Percentiles rank a stretch among this genome's conserved stretches.
Evolutionary conservation across 768 basidiomycete species (phyloP).

Genomic region (Boletellus ananiceps): DNA sequence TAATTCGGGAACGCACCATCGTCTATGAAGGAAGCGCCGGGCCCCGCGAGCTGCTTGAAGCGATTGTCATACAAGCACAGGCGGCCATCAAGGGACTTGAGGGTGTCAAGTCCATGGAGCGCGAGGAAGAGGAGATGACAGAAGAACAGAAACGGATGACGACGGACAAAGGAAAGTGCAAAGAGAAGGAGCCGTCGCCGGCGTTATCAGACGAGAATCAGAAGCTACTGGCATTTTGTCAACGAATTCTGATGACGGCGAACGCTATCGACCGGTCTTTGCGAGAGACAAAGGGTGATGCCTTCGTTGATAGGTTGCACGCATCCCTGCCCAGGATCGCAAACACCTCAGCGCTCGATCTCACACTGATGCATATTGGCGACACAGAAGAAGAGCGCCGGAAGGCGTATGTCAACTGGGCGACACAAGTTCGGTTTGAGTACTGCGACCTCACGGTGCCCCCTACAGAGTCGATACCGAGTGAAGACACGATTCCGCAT

Average conservation of each 20-base stretch:
- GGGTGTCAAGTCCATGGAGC: slow-evolving; percentile 49
- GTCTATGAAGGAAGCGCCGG: slow-evolving; percentile 88
- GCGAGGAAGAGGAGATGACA: slow-evolving; percentile 61
- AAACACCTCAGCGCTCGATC: slow-evolving; percentile 46
- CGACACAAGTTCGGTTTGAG: slow-evolving; percentile 74
- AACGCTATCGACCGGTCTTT: slow-evolving; percentile 84
- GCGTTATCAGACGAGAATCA: slow-evolving; percentile 66
- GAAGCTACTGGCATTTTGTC: slow-evolving; percentile 77
- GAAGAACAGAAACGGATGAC: slow-evolving; percentile 91
- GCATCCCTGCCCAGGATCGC: slow-evolving; percentile 71
- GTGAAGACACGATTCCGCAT: slow-evolving; percentile 55
- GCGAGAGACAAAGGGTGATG: slow-evolving; percentile 83
- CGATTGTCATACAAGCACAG: slow-evolving; percentile 86
- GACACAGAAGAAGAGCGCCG: slow-evolving; percentile 62
- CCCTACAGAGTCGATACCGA: slow-evolving; percentile 25
- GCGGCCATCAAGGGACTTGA: slow-evolving; percentile 88
- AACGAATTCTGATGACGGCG: slow-evolving; percentile 78
- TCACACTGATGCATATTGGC: slow-evolving; percentile 34
- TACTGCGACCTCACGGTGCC: slow-evolving; percentile 81
- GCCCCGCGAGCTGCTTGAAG: slow-evolving; percentile 88
- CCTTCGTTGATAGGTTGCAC: slow-evolving; percentile 77
- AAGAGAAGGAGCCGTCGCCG: slow-evolving; percentile 42
- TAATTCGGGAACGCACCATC: slow-evolving; percentile 75
- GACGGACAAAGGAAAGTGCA: slow-evolving; percentile 57
- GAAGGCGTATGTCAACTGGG: slow-evolving; percentile 82